Evolutionary conservation across 805 yeast species (phyloP).

Genomic region (Myxozyma kluyveri): DNA sequence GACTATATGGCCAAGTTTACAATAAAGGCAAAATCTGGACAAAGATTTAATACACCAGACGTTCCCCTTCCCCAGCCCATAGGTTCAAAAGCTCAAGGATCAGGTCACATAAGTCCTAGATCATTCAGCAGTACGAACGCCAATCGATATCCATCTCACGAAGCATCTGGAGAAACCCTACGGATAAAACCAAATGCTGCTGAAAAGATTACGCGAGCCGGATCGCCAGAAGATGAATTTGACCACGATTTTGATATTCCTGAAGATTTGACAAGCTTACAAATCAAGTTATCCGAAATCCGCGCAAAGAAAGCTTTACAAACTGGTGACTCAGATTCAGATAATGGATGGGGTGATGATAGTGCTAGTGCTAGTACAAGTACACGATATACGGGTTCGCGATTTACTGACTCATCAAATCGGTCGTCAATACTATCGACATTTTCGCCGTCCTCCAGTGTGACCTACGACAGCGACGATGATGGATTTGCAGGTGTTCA

Average conservation of each 20-base stretch:
- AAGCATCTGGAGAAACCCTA: not conserved
- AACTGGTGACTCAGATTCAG: conserved; percentile 12
- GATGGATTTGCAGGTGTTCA: conserved; percentile 24
- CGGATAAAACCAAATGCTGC: not conserved
- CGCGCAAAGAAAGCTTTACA: conserved; percentile 9
- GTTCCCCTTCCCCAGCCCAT: not conserved
- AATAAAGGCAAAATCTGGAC: not conserved
- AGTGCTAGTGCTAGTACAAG: conserved; percentile 10
- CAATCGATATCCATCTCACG: too few species aligned
- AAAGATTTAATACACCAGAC: not conserved
- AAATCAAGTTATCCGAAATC: conserved; percentile 4
- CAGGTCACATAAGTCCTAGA: too few species aligned
- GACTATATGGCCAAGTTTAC: not conserved
- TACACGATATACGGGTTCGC: conserved; percentile 19
- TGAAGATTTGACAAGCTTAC: conserved; percentile 2
- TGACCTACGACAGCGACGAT: conserved; percentile 28
- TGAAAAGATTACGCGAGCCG: too few species aligned
- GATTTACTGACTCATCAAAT: conserved; percentile 15
- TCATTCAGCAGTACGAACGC: too few species aligned
- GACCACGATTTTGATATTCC: conserved; percentile 26
- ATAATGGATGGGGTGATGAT: conserved; percentile 26
- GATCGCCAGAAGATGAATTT: conserved; percentile 9
- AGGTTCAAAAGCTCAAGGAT: not conserved
- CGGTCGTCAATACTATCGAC: conserved; percentile 25
- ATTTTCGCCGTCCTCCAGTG: conserved; percentile 27